Evolutionary conservation across 2,329 filamentous ascomycete genomes (phyloP), one percentile per base, ranked within the genome.

Genomic region (Mollisia scopiformis): DNA sequence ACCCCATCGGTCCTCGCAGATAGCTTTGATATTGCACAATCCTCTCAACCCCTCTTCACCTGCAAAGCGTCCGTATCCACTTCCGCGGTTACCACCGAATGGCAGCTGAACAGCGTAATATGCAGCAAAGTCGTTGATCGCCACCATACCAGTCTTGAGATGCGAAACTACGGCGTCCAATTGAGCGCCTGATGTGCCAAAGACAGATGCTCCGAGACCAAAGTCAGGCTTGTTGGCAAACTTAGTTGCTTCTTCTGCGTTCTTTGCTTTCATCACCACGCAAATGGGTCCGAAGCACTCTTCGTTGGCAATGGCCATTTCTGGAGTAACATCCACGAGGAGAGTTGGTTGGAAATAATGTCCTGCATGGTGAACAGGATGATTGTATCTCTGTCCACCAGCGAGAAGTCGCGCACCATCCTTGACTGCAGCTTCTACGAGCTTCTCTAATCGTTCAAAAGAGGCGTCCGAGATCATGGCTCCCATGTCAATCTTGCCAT

Each of bases 221-320:
- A 95, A 98, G 55, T 85, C 76, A 0, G 93, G 92, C 16, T 87
- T 87, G 78, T 99, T 99, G 57, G 94, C 92, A 55, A 97, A 84
- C 27, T 79, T 71, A 51, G 97, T 88, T 5, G 93, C 87, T 57
- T 91, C 83, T 23, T 77, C 71, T 1, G 84, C 78, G 3, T 83
- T 75, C 0, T 88, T 82, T 19, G 92, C 88, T 61, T 86, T 88
- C 85, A 99, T 91, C 59, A 98, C 74, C 3, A 94, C 84, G 78
- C 96, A 94, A 66, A 99, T 83, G 0, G 95, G 95, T 0, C 91
- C 94, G 75, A 99, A 99, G 70, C 95, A 92, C 77, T 99, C 95
- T 66, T 91, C 88, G 68, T 91, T 89, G 0, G 95, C 93, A 70
- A 99, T 93, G 14, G 80, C 81, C 95, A 99, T 99, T 52, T 84